Base-by-base conservation (phyloP, 1,284 basidiomycete genomes). In the Ganoderma leucocontextum region DNA sequence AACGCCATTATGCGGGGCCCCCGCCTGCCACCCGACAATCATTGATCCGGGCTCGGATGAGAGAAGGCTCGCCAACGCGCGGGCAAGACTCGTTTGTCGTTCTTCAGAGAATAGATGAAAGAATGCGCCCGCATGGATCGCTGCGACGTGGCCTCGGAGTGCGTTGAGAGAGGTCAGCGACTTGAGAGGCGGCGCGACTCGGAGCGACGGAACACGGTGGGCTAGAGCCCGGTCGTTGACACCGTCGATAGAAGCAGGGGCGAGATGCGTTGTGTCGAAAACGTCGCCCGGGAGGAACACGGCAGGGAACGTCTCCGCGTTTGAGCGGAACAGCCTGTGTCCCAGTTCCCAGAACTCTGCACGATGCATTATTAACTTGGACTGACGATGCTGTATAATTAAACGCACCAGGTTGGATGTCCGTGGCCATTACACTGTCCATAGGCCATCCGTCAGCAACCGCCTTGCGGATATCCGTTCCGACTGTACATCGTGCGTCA, bases 51-150 rank as follows among this genome's bases (percentile, higher is more conserved):
- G 76, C 55, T 75, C 70, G 0, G 79, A 74, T n/a, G 78, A 78
- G 55, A 84, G 79, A 3, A 87, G 77, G 0, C 81, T 74, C 0
- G 80, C 82, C 39, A 86, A 71, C 4, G 74, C 77, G 15, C 73
- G 74, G 6, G 82, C 85, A 17, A 85, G 77, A 22, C 79, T 57
- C n/a, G 75, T 63, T 73, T 87, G 84, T 13, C 77, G 65, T 6
- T 79, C 80, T 69, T 84, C 79, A 42, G 77, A 70, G 75, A 86
- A 87, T 17, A 86, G 78, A 70, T 86, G 85, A 73, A 87, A 86
- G 72, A 86, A 80, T 0, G 81, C 75, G 12, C 82, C 82, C 4
- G 82, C 79, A 69, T 84, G 81, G 55, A 86, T 83, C 5, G 79
- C 82, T 9, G 83, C 81, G 38, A 84, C 72, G 68, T 81, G 79